Base-by-base conservation (phyloP, 2,329 filamentous ascomycete species). In the Neofusicoccum parvum region DNA sequence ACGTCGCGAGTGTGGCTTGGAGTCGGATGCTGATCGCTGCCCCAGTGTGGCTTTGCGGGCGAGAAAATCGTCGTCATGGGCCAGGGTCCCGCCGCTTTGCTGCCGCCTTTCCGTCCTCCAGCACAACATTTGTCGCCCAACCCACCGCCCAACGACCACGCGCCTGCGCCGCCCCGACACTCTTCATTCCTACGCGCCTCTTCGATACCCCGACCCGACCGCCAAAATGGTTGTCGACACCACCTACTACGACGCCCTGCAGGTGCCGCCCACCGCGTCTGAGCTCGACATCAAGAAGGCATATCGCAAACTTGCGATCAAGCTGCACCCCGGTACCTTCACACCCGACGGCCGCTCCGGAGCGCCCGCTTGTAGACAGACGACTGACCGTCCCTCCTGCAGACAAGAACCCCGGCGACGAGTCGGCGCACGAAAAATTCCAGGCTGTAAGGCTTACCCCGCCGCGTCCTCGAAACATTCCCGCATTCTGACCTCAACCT, bases 391-490 rank as follows among this genome's bases (percentile, higher is more conserved):
- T 17, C 14, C 27, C 65, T 45, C 37, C 62, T 60, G 65, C 75
- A 92, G 95, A 99, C 83, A 99, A 99, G 84, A 99, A 99, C 80
- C 95, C 94, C 66, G 92, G 94, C 74, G 95, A 99, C 77, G 94
- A 95, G 70, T 92, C 90, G 27, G 95, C 95, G 43, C 92, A 97
- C 81, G 91, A 89, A 75, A 94, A 94, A 79, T 99, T 99, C 80
- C 95, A 99, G 82, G 88, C 87, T 67, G 94, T 96, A 80, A 66
- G 80, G 72, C 46, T 15, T 63, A 37, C 45, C 4, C 49, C 62
- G 34, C 39, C 51, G 49, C 41, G 43, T 46, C 36, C 53, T 11
- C 53, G 1, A 23, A 45, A 63, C 59, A 20, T 39, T 23, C 36
- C 34, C 34, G 17, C 36, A 36, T 36, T 39, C 34, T 39, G 12